Percentiles rank a stretch among this genome's conserved stretches.
Evolutionary conservation across 805 yeast species (phyloP).

Genomic region (Metschnikowia colocasiae): DNA sequence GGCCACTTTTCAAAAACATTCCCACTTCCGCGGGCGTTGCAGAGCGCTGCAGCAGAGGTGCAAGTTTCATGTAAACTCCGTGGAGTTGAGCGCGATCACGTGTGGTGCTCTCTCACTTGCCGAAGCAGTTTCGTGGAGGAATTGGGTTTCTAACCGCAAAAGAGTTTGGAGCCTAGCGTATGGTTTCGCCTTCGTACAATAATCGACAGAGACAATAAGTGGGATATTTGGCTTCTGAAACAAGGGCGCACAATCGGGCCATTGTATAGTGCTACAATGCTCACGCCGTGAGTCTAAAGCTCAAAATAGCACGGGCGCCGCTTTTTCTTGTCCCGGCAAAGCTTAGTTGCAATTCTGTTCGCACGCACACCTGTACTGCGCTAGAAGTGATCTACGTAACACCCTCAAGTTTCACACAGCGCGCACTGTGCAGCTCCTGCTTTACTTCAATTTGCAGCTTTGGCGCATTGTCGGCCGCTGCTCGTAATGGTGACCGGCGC

Average conservation of each 20-base stretch:
- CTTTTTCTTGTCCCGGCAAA: background rate
- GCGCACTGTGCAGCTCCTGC: conserved; percentile 4
- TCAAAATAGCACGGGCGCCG: background rate
- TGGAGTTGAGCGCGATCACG: conserved; percentile 1
- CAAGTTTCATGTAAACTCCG: background rate
- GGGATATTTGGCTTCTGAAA: background rate
- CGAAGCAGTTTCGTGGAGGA: background rate
- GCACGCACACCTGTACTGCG: conserved; percentile 5
- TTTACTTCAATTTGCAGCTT: conserved; percentile 5
- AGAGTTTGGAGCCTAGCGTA: background rate
- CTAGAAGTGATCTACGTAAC: conserved; percentile 3
- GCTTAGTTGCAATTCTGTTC: background rate
- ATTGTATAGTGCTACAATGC: background rate
- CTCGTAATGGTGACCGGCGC: background rate
- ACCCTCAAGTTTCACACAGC: conserved; percentile 4
- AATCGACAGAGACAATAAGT: background rate
- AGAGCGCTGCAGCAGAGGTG: background rate
- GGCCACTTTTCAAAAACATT: background rate
- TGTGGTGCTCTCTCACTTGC: background rate
- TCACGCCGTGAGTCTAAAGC: background rate
- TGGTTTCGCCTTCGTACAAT: background rate
- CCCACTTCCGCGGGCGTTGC: background rate
- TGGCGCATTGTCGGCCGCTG: conserved; percentile 2
- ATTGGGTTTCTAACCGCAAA: background rate
- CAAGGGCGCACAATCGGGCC: background rate